Evolutionary conservation across 192 early-diverging fungal genomes (phyloP).

Genomic region (Coemansia sp.): DNA sequence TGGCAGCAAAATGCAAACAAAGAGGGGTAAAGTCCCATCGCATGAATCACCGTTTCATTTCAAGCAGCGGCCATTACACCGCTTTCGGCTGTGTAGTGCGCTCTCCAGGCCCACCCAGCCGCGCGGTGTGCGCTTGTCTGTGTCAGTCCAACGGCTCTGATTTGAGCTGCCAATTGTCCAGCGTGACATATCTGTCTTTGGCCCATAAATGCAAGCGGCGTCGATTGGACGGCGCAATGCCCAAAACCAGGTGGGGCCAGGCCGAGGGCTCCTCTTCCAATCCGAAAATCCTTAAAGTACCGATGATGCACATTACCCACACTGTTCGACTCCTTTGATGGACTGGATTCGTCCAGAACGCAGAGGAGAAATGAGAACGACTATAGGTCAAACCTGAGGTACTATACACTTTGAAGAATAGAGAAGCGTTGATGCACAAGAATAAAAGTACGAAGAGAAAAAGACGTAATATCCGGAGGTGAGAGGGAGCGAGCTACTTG

Average conservation of each 20-base stretch:
- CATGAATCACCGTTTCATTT: not conserved
- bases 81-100: too few relatives aligned
- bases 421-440: not conserved
- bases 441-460: too few relatives aligned
- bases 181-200: not conserved
- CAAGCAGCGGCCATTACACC: too few relatives aligned
- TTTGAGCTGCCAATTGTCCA: not conserved
- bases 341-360: not conserved
- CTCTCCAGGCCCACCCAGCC: too few relatives aligned
- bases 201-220: not conserved
- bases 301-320: constrained; percentile 27
- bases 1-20: not conserved
- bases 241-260: not conserved
- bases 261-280: not conserved
- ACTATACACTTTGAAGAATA: not conserved
- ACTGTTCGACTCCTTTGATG: constrained; percentile 23
- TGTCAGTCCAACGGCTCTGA: too few relatives aligned
- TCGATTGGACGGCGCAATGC: not conserved
- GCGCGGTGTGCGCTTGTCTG: too few relatives aligned
- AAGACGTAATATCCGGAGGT: not conserved
- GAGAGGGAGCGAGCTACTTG: constrained; percentile 19
- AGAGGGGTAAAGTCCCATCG: not conserved
- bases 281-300: not conserved
- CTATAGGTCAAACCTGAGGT: constrained; percentile 13
- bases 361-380: constrained; percentile 13